Evolutionary conservation across 2,329 filamentous ascomycete species (phyloP).

Genomic region (Aspergillus viridinutans): DNA sequence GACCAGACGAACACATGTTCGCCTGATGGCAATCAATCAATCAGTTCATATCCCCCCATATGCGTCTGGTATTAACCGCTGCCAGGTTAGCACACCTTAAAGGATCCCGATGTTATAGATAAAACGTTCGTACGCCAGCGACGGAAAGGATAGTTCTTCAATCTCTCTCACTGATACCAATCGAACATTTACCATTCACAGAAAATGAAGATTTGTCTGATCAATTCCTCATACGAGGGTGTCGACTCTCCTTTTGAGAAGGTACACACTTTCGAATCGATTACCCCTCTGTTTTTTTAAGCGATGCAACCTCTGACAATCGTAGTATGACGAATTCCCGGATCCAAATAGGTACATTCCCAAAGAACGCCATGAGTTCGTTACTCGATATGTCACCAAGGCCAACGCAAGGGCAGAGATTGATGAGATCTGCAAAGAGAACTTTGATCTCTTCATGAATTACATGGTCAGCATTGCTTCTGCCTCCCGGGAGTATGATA

Average conservation of each 20-base stretch:
- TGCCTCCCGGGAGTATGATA: not conserved
- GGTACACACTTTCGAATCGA: not conserved
- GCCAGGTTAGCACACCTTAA: too few relatives aligned
- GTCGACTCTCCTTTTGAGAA: not conserved
- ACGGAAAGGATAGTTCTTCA: too few relatives aligned
- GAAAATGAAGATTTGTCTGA: not conserved
- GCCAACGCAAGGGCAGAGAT: constrained; percentile 2
- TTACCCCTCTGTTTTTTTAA: not conserved
- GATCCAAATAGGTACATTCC: constrained; percentile 5
- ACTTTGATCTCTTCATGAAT: constrained; percentile 4
- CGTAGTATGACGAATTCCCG: not conserved
- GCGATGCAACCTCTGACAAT: not conserved
- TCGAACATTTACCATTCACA: too few relatives aligned
- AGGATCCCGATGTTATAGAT: too few relatives aligned
- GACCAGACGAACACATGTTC: too few relatives aligned
- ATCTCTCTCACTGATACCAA: too few relatives aligned
- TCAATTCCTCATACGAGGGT: not conserved
- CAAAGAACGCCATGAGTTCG: constrained; percentile 1
- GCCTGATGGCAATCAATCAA: too few relatives aligned
- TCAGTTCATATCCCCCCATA: too few relatives aligned
- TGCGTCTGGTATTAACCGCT: too few relatives aligned
- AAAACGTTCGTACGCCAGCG: too few relatives aligned
- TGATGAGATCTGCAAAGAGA: constrained; percentile 6
- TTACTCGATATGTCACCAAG: constrained; percentile 2
- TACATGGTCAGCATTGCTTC: constrained; percentile 1